These are phyloP conservation scores for Phalaenopsis equestris DNA, from an alignment of 106 monocot genomes.

Conservation along the genomic window DNA sequence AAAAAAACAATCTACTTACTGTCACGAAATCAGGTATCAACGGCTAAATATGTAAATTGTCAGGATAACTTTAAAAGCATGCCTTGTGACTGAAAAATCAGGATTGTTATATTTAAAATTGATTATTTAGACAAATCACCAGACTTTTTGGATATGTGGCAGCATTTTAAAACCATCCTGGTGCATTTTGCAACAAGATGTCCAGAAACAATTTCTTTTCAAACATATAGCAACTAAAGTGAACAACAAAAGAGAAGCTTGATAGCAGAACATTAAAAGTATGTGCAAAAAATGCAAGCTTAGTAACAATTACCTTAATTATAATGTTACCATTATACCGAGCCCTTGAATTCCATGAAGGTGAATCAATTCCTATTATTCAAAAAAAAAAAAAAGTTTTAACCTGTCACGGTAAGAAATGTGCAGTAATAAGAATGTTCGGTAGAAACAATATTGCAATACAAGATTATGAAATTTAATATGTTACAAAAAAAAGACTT, in stretches of 20 bases:
- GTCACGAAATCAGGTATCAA: background rate
- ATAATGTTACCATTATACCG: slow-evolving; percentile 36
- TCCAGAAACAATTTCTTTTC: no score
- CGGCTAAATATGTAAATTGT: background rate
- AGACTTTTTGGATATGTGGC: no score
- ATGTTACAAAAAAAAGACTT: background rate
- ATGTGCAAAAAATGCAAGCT: background rate
- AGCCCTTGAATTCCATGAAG: slow-evolving; percentile 46
- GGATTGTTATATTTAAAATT: no score
- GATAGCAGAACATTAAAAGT: background rate
- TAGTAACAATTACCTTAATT: slow-evolving; percentile 66
- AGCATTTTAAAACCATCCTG: no score
- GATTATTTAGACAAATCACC: no score
- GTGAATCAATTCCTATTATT: slow-evolving; percentile 69
- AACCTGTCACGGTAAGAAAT: background rate
- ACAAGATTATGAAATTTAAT: background rate
- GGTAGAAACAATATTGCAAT: background rate
- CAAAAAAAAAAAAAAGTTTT: slow-evolving; percentile 1
- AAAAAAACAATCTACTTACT: background rate
- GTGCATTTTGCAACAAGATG: no score
- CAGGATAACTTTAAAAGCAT: no score
- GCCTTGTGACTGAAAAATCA: no score
- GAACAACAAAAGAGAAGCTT: background rate
- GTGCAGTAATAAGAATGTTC: background rate
- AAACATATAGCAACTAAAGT: background rate